Evolutionary conservation across 805 yeast species (phyloP).

Genomic region (Starmerella tilneyi): DNA sequence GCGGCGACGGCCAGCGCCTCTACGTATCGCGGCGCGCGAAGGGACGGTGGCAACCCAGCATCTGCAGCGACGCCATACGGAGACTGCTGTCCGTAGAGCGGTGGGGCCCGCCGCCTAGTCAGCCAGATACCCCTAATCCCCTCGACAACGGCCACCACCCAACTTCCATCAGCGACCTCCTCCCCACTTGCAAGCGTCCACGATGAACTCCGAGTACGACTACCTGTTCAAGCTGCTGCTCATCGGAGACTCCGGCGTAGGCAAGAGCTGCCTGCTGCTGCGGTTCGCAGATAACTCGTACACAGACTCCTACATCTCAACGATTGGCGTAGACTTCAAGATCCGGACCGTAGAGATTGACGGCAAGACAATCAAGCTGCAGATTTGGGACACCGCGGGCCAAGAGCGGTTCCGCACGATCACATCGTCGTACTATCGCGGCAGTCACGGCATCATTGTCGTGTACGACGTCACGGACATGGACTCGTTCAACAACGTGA

Average conservation of each 20-base stretch:
- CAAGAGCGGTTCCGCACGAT: constrained; percentile 97
- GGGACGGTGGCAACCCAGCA: no score
- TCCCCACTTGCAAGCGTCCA: constrained; percentile 7
- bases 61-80: no score
- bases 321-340: constrained; percentile 94
- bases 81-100: no score
- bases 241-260: constrained; percentile 98
- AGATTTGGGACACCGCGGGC: constrained; percentile 99
- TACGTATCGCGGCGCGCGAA: no score
- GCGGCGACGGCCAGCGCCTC: no score
- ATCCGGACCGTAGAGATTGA: constrained; percentile 62
- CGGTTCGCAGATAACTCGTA: constrained; percentile 96
- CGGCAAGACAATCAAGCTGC: constrained; percentile 93
- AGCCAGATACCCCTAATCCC: not conserved
- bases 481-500: constrained; percentile 75
- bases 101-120: no score
- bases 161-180: not conserved
- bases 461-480: constrained; percentile 98
- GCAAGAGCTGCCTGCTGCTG: constrained; percentile 87
- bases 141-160: constrained; percentile 2
- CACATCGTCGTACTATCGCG: constrained; percentile 94
- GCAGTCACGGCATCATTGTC: constrained; percentile 96
- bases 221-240: constrained; percentile 86
- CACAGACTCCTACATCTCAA: constrained; percentile 92
- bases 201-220: constrained; percentile 64